These are phyloP conservation scores for Pyrenochaeta sp. DNA, from an alignment of 2,329 filamentous ascomycete species.

Conservation along the genomic window DNA sequence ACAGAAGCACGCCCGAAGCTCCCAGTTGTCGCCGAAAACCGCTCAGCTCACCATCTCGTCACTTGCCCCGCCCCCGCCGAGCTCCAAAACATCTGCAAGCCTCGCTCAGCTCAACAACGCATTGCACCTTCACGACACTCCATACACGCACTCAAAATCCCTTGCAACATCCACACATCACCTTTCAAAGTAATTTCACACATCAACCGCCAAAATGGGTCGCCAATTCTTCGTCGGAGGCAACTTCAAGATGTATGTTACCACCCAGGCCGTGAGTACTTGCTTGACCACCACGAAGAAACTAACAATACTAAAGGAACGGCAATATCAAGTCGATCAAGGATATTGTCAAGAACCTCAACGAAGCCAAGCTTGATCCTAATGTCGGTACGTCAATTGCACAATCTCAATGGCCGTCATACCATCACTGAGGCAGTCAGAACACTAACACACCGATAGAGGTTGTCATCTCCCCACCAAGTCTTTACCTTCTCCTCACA, in stretches of 20 bases:
- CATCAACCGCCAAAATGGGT: conserved; percentile 74
- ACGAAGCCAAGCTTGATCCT: conserved; percentile 80
- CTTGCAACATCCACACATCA: conserved; percentile 10
- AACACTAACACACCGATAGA: conserved; percentile 62
- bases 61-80: conserved; percentile 40
- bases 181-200: conserved; percentile 10
- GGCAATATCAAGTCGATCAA: conserved; percentile 89
- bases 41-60: conserved; percentile 20
- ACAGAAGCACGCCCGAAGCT: conserved; percentile 36
- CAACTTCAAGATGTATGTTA: conserved; percentile 95
- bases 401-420: not conserved
- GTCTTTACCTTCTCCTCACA: conserved; percentile 88
- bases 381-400: conserved; percentile 69
- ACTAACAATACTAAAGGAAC: conserved; percentile 71
- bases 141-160: conserved; percentile 6
- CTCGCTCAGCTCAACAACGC: conserved; percentile 40
- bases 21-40: conserved; percentile 31
- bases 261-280: conserved; percentile 33
- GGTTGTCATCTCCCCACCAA: conserved; percentile 91
- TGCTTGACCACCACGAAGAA: conserved; percentile 6
- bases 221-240: conserved; percentile 97
- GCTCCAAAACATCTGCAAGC: conserved; percentile 26
- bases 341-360: conserved; percentile 88
- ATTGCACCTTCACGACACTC: conserved; percentile 29
- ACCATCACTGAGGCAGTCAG: conserved; percentile 1